Base-by-base conservation (phyloP, 2,329 filamentous ascomycete species). In the Zelopaecilomyces penicillatus region DNA sequence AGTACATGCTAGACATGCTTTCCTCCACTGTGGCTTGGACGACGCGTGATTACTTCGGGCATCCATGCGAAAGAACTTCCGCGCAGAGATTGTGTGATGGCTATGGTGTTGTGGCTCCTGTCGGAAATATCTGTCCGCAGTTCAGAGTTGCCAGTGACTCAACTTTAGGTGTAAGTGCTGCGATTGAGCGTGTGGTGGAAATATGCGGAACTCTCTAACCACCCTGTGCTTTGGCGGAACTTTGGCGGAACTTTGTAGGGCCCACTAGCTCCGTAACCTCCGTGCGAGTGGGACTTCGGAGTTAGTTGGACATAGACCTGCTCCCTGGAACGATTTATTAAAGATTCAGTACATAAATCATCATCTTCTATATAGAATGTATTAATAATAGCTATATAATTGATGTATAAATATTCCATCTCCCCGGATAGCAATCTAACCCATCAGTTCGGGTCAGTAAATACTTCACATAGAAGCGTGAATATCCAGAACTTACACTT, bases 1-100 rank as follows among this genome's bases (percentile, higher is more conserved):
- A 11, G 63, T 59, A 49, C 65, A 68, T 27, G 56, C 52, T 1
- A 58, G 49, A 39, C 65, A 68, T 1, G 65, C 63, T 45, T 60
- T 61, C 31, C 32, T 41, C 10, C 42, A 34, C 12, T 27, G 5
- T 27, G 9, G 40, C 19, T 19, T 19, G 59, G 53, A 48, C 56
- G 55, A 34, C 42, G 30, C 6, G 44, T 48, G 52, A 48, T 42
- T 39, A 39, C 10, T 10, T 30, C 26, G 10, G 27, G 32, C 9
- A 34, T 34, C 32, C 32, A 34, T 34, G 12, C 12, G 32, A 34
- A 34, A 9, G 9, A 34, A 12, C 8, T 34, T 34, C 32, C 12
- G 32, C 12, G 3, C 19, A 19, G 32, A 34, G 32, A 34, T 9
- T 34, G 32, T 34, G 32, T 12, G 8, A 12, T 9, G 32, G 32